These are phyloP conservation scores for Carex scoparia DNA, from an alignment of 176 grass and related monocot species.

Conservation along the genomic window DNA sequence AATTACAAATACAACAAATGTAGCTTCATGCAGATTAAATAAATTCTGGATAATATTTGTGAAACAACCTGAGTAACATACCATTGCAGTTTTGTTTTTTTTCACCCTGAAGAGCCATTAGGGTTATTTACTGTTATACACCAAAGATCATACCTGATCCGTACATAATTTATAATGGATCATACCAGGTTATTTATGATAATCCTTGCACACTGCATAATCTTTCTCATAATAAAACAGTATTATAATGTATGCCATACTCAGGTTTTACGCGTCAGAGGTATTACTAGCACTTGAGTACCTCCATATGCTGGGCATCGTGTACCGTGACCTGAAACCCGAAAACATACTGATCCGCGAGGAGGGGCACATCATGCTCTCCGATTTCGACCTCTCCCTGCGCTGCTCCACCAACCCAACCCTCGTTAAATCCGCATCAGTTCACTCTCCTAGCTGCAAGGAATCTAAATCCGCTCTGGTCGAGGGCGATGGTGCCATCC, in stretches of 20 bases:
- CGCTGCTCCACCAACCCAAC: conserved; percentile 53
- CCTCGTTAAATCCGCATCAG: conserved; percentile 47
- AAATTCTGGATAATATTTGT: background rate
- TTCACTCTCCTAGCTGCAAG: conserved; percentile 21
- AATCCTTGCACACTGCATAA: background rate
- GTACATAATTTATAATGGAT: background rate
- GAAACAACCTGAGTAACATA: background rate
- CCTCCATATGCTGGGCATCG: conserved; percentile 57
- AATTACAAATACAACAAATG: background rate
- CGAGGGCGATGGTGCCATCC: background rate
- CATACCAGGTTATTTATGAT: background rate
- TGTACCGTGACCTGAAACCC: conserved; percentile 56
- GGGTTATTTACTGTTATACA: background rate
- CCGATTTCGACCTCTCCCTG: conserved; percentile 59
- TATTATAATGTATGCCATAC: background rate
- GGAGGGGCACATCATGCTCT: conserved; percentile 60
- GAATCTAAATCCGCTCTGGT: conserved; percentile 32
- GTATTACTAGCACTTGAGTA: conserved; percentile 58
- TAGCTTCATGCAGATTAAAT: background rate
- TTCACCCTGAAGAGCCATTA: background rate
- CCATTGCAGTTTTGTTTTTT: background rate
- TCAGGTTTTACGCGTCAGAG: conserved; percentile 47
- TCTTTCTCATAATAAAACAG: background rate
- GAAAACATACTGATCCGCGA: conserved; percentile 55
- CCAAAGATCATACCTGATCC: background rate